Conservation (phyloP, 1,139 yeast genomes). For the Protomyces pachydermus region DNA sequence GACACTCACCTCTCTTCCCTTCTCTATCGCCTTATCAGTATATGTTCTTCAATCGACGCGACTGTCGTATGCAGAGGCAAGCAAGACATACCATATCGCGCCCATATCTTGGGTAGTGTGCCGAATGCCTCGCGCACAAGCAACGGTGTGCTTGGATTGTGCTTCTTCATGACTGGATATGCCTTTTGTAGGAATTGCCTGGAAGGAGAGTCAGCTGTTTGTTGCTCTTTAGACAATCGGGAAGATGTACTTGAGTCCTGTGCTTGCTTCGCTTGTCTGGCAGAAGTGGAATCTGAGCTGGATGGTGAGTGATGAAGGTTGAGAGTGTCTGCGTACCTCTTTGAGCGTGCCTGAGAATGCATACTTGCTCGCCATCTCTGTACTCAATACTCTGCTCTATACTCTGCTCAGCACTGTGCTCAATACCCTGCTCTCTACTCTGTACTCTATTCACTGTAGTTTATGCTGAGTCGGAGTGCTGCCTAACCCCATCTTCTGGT, state of each 20-base stretch:
- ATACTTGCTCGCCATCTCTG: constrained; percentile 53
- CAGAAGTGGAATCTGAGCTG: constrained; percentile 77
- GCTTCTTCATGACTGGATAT: constrained; percentile 56
- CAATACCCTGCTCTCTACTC: neutral
- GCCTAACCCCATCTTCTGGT: no score
- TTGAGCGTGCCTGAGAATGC: constrained; percentile 61
- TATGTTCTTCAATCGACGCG: neutral
- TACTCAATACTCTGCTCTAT: no score
- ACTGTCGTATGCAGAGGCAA: neutral
- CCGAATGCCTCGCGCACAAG: constrained; percentile 72
- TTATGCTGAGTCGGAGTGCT: no score
- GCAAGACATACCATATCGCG: constrained; percentile 49
- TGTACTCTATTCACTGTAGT: no score
- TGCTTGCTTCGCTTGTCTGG: constrained; percentile 67
- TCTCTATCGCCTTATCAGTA: constrained; percentile 1
- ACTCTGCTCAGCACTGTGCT: no score
- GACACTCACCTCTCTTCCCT: constrained; percentile 38
- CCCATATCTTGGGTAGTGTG: constrained; percentile 64
- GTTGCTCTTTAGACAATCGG: neutral
- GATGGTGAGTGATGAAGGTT: constrained; percentile 38
- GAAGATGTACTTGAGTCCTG: constrained; percentile 48
- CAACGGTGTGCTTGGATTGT: constrained; percentile 59
- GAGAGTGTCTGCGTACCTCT: constrained; percentile 18
- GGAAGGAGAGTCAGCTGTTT: neutral
- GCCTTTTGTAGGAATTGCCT: constrained; percentile 56